Percentiles rank a stretch among this genome's conserved stretches.
phyloP scores from a whole-genome alignment of 495 filamentous ascomycete species.

The Penicillium lividum region DNA sequence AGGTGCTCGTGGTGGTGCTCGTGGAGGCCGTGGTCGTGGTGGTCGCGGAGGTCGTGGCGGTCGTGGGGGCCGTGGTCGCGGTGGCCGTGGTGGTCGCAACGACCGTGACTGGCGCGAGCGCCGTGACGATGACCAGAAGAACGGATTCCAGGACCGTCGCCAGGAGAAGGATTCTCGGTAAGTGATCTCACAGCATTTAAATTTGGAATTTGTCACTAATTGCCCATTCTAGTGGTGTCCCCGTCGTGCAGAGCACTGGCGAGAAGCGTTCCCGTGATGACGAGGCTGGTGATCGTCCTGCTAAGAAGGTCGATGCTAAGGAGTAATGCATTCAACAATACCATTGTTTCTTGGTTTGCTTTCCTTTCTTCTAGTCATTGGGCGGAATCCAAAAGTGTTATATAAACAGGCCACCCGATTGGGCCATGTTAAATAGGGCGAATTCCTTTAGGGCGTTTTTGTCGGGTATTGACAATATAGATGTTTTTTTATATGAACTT shows the following conservation, averaged over 20 bases:
- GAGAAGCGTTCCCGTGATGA: constrained; percentile 53
- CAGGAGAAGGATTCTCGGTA: constrained; percentile 51
- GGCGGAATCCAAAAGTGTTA: constrained; percentile 29
- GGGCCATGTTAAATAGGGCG: constrained; percentile 20
- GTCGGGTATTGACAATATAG: constrained; percentile 19
- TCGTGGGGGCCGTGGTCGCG: constrained; percentile 34
- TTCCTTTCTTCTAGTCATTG: constrained; percentile 23
- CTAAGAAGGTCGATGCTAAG: constrained; percentile 53
- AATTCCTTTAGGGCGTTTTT: constrained; percentile 25
- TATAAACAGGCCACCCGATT: constrained; percentile 23
- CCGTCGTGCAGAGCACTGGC: constrained; percentile 48
- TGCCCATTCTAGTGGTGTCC: constrained; percentile 40
- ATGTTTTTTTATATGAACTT: neutral
- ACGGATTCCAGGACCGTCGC: constrained; percentile 52
- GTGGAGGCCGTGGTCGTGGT: constrained; percentile 34
- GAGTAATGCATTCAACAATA: constrained; percentile 30
- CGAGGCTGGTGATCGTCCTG: constrained; percentile 39
- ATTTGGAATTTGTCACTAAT: constrained; percentile 7
- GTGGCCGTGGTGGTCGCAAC: constrained; percentile 40
- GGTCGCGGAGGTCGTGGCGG: constrained; percentile 33
- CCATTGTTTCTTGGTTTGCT: constrained; percentile 14
- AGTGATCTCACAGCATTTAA: constrained; percentile 7
- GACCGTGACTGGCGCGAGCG: constrained; percentile 69
- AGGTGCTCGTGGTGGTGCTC: constrained; percentile 28
- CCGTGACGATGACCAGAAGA: constrained; percentile 63